These are phyloP conservation scores for Helichrysum umbraculigerum DNA, from an alignment of 129 eudicot species.

Conservation along the genomic window DNA sequence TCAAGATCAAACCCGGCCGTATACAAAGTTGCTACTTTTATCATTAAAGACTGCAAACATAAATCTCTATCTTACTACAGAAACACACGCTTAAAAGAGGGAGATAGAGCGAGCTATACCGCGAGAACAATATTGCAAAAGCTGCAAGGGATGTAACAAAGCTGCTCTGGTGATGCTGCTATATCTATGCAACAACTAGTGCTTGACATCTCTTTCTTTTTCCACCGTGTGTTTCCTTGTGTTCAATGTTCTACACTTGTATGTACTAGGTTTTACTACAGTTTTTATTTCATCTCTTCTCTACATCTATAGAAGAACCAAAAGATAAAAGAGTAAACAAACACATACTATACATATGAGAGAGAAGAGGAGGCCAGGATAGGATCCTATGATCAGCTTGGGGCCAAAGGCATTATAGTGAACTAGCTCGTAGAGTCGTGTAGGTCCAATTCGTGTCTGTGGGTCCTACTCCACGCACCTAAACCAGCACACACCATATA, in stretches of 20 bases:
- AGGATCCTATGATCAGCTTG: conserved; percentile 16
- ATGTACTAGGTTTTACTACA: no score
- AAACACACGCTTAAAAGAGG: neutral
- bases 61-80: neutral
- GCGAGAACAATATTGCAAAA: conserved; percentile 97
- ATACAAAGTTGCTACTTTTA: neutral
- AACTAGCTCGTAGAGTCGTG: neutral
- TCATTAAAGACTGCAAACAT: neutral
- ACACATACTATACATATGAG: neutral
- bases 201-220: conserved; percentile 49
- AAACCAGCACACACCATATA: neutral
- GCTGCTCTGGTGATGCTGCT: conserved; percentile 61
- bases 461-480: conserved; percentile 9
- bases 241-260: neutral
- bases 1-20: no score
- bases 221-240: no score
- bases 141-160: conserved; percentile 96
- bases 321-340: conserved; percentile 7
- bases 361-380: neutral
- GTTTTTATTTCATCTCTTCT: conserved; percentile 3
- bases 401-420: conserved; percentile 11
- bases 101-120: conserved; percentile 42
- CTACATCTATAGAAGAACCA: conserved; percentile 19
- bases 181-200: conserved; percentile 40
- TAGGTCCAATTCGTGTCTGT: neutral